Conservation (phyloP, 306 rosid genomes). For the Luffa acutangula region DNA sequence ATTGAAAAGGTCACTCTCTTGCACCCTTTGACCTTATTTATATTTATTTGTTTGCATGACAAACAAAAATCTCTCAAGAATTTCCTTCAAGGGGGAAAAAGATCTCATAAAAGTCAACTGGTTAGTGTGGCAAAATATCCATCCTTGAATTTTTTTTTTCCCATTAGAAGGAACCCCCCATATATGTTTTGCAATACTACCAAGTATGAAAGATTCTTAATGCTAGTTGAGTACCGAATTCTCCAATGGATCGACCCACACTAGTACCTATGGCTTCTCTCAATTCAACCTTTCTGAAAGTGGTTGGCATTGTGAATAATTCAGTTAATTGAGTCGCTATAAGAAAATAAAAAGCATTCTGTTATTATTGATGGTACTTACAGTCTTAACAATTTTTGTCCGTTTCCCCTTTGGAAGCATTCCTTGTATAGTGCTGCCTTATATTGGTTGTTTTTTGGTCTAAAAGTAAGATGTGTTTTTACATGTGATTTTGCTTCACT, state of each 20-base stretch:
- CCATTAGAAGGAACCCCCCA: not conserved
- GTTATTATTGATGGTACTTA: not conserved
- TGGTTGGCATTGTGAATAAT: not conserved
- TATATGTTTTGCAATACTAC: not conserved
- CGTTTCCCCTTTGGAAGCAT: not conserved
- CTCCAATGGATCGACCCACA: constrained; percentile 1
- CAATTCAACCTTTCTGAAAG: not conserved
- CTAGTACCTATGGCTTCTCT: not conserved
- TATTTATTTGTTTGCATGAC: not conserved
- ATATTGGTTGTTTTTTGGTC: not conserved
- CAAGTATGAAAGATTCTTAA: not conserved
- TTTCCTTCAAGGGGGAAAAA: not conserved
- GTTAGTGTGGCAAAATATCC: not conserved
- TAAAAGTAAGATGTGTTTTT: not conserved
- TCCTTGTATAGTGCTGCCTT: not conserved
- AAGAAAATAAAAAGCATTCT: not conserved
- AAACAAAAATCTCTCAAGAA: not conserved
- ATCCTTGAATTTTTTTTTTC: not conserved
- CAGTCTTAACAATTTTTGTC: not conserved
- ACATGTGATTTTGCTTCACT: not conserved
- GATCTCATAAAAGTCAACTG: not conserved
- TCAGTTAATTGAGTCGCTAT: not conserved
- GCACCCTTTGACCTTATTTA: not conserved
- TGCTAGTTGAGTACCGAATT: not conserved
- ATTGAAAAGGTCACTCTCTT: constrained; percentile 8